Evolutionary conservation across 2,329 filamentous ascomycete species (phyloP).

Genomic region (Aureobasidium sp.): DNA sequence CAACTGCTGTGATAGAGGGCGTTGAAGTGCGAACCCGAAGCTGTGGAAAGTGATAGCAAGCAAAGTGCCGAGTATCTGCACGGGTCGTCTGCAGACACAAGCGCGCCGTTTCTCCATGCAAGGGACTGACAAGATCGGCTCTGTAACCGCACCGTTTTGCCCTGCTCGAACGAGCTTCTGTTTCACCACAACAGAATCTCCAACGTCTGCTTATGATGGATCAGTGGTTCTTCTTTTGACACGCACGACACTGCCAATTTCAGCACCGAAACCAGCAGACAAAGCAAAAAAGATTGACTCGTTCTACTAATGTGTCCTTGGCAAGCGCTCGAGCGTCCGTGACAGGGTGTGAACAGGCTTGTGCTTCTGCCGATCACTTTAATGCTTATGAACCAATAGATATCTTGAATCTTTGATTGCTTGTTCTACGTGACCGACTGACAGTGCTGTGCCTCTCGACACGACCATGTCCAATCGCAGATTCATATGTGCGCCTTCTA

Average conservation of each 20-base stretch:
- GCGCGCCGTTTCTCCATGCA: slow-evolving; percentile 3
- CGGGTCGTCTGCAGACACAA: not conserved
- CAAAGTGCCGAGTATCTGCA: slow-evolving; percentile 2
- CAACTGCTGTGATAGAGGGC: not conserved
- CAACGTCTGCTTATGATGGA: not conserved
- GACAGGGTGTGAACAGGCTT: slow-evolving; percentile 7
- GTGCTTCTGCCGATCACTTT: not conserved
- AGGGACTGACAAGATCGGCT: slow-evolving; percentile 5
- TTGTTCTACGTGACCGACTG: not conserved
- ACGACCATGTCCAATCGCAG: not conserved
- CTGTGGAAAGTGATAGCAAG: not conserved
- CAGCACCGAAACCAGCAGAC: not conserved
- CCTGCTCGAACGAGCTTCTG: not conserved
- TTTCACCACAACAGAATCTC: not conserved
- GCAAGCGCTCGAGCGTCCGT: not conserved
- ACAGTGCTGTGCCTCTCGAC: not conserved
- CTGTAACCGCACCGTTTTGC: slow-evolving; percentile 3
- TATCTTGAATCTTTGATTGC: no score
- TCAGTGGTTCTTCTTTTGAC: not conserved
- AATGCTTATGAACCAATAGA: not conserved
- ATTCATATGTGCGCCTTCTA: no score
- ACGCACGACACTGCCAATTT: slow-evolving; percentile 8
- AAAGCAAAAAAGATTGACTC: not conserved
- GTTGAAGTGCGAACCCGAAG: not conserved
- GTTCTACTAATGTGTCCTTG: not conserved